Base-by-base conservation (phyloP, 2,329 filamentous ascomycete genomes). In the Paecilomyces variotii region DNA sequence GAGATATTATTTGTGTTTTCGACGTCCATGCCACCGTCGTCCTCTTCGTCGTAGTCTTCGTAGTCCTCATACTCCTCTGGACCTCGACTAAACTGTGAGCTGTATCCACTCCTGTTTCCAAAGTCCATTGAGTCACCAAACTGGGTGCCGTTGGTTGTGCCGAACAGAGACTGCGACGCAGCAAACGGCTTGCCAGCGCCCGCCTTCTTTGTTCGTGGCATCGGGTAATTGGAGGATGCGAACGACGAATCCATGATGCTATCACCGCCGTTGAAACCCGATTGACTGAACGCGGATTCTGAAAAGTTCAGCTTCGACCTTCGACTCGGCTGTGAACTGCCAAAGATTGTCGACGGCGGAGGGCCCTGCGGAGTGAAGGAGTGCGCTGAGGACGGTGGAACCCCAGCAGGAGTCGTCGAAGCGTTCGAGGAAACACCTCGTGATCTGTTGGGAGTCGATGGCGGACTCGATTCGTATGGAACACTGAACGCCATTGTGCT, bases 341-440 rank as follows among this genome's bases (percentile, higher is more conserved):
- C 79, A 63, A 83, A 80, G 24, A 80, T 65, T 51, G 76, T 76
- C 5, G 79, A 78, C 28, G 81, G 80, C 53, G 82, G 82, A 51
- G 76, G 76, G 2, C 80, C 82, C 58, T 78, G 76, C 32, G 83
- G 83, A 25, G 82, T 84, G 57, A 83, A 83, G n/a, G 82, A 84
- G 61, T 71, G 70, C 27, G 75, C 72, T 59, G 75, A 77, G 32
- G 80, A 81, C 27, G 82, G 82, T 1, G 83, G 82, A 59, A 76
- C 78, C 49, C 82, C 83, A 53, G 80, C 81, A 56, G 83, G 83
- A 14, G 83, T 85, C 24, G 82, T 84, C 4, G 83, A 84, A 52
- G 80, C 75, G 62, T 75, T 70, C 58, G 70, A 71, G 58, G 70
- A 69, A 4, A 74, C 64, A 56, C 71, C 72, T 53, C 70, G 68